Conservation (phyloP, 2,329 filamentous ascomycete genomes). For the Malbranchea zuffiana region DNA sequence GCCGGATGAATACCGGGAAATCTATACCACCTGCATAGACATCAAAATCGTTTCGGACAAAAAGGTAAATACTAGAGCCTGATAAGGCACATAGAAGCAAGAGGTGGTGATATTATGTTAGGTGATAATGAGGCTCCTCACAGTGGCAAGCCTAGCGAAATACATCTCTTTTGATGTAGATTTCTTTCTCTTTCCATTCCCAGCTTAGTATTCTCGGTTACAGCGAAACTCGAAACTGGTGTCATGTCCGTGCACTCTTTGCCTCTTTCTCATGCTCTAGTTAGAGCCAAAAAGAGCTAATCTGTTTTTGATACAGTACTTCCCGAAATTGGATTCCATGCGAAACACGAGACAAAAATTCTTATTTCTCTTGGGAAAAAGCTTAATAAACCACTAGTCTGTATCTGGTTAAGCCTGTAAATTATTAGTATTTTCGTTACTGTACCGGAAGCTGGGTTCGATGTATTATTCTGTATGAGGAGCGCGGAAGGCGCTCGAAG, state of each 20-base stretch:
- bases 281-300: too few relatives aligned
- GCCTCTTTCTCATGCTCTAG: too few relatives aligned
- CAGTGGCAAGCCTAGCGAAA: too few relatives aligned
- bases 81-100: too few relatives aligned
- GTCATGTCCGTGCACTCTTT: too few relatives aligned
- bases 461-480: conserved; percentile 3
- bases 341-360: not conserved
- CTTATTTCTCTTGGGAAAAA: conserved; percentile 6
- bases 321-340: conserved; percentile 6
- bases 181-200: too few relatives aligned
- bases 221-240: too few relatives aligned
- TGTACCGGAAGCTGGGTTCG: not conserved
- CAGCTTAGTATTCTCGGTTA: too few relatives aligned
- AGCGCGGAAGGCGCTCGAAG: not conserved
- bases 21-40: not conserved
- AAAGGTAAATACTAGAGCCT: too few relatives aligned
- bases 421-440: conserved; percentile 5
- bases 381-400: conserved; percentile 4
- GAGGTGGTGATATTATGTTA: too few relatives aligned
- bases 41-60: conserved; percentile 24
- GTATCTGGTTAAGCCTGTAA: conserved; percentile 3
- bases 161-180: too few relatives aligned
- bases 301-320: conserved; percentile 5
- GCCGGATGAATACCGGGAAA: not conserved
- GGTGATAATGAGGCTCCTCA: too few relatives aligned